A percentile compares a stretch with the other conserved stretches of the same genome.
These are phyloP conservation scores for Solanum paucissectum DNA, from an alignment of 257 asterid species.

Conservation along the genomic window DNA sequence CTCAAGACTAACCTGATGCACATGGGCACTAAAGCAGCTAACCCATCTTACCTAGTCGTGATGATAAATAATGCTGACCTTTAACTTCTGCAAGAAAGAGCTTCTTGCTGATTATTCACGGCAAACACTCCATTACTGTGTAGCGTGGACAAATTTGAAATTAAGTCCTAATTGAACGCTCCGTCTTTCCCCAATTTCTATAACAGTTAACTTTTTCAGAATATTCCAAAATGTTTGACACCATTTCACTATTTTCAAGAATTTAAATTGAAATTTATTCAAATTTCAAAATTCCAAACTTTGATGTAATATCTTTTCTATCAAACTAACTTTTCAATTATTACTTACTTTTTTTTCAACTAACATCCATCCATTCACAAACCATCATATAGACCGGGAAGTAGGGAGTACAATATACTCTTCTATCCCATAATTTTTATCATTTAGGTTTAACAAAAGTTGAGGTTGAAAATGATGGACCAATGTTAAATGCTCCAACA, in stretches of 20 bases:
- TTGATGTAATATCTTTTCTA: not conserved
- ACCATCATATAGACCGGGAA: not conserved
- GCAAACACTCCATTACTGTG: not conserved
- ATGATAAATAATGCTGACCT: not conserved
- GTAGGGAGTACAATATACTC: not conserved
- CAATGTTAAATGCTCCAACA: not conserved
- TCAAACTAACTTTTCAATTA: not conserved
- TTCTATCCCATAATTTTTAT: not conserved
- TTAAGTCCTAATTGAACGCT: not conserved
- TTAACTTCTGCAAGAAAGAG: not conserved
- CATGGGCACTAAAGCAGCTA: not conserved
- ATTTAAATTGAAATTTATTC: not conserved
- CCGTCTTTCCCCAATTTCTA: not conserved
- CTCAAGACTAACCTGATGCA: not conserved
- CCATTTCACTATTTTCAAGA: not conserved
- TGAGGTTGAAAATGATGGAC: not conserved
- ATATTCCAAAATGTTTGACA: not conserved
- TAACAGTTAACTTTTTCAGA: not conserved
- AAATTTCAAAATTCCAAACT: not conserved
- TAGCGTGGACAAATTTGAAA: not conserved
- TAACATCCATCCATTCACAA: not conserved
- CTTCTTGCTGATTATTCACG: not conserved
- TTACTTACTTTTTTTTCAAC: not conserved
- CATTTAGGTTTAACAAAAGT: not conserved
- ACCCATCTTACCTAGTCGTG: not conserved